Conservation (phyloP, 2,329 filamentous ascomycete species). For the Apiospora aurea region DNA sequence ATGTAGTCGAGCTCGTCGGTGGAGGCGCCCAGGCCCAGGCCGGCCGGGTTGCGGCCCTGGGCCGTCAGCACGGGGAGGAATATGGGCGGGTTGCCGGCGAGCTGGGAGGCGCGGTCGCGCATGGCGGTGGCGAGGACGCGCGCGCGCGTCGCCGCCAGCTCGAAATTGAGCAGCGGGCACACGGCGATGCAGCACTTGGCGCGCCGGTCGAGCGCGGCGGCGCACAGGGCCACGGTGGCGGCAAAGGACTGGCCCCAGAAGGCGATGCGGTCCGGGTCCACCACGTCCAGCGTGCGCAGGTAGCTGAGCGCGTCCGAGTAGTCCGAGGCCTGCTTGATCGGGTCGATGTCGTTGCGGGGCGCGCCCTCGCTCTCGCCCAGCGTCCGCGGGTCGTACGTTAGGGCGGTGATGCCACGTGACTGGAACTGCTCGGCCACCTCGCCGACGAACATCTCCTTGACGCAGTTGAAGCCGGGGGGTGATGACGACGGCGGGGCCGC, state of each 20-base stretch:
- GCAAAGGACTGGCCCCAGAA: slow-evolving; percentile 38
- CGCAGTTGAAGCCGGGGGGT: slow-evolving; percentile 38
- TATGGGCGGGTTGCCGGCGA: neutral
- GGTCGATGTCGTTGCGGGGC: slow-evolving; percentile 35
- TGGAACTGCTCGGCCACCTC: slow-evolving; percentile 35
- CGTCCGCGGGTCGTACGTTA: slow-evolving; percentile 36
- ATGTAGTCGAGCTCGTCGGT: slow-evolving; percentile 30
- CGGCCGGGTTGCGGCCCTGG: neutral
- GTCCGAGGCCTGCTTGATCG: slow-evolving; percentile 33
- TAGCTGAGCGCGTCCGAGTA: slow-evolving; percentile 30
- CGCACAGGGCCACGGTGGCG: slow-evolving; percentile 25
- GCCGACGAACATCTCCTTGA: slow-evolving; percentile 37
- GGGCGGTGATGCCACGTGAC: slow-evolving; percentile 31
- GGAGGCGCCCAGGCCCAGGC: slow-evolving; percentile 22
- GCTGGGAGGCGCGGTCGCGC: neutral
- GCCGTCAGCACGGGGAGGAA: neutral
- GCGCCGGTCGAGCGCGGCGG: slow-evolving; percentile 35
- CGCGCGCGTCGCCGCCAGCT: neutral
- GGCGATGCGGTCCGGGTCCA: slow-evolving; percentile 30
- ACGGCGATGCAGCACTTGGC: slow-evolving; percentile 30
- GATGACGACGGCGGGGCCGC: slow-evolving; percentile 35
- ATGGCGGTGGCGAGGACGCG: neutral
- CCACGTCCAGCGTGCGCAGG: slow-evolving; percentile 27
- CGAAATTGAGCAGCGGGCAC: slow-evolving; percentile 31
- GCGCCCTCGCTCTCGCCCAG: slow-evolving; percentile 34